Evolutionary conservation across 352 stramenopile genomes (phyloP).

Genomic region (Phytophthora pistaciae): DNA sequence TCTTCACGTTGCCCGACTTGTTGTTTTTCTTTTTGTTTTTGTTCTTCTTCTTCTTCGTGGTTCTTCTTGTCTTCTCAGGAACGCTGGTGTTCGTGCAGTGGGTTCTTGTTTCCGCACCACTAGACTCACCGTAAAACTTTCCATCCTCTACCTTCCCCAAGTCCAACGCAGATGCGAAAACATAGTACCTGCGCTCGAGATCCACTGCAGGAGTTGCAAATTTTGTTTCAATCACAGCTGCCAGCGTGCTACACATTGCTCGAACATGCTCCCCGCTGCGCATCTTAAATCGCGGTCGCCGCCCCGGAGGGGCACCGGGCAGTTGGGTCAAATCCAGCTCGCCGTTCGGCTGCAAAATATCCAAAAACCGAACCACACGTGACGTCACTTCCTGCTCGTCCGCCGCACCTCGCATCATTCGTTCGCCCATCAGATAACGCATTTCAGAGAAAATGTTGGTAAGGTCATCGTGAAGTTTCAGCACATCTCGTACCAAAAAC

Average conservation of each 20-base stretch:
- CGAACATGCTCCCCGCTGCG: neutral
- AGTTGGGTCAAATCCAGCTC: neutral
- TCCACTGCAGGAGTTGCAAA: conserved; percentile 15
- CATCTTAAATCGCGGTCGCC: neutral
- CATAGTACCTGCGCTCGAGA: conserved; percentile 18
- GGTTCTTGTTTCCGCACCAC: neutral
- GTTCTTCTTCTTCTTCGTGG: neutral
- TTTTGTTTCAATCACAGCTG: conserved; percentile 20
- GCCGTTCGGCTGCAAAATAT: neutral
- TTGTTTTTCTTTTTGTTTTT: neutral
- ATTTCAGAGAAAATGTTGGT: conserved; percentile 36
- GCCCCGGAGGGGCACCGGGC: neutral
- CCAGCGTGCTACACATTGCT: conserved; percentile 3
- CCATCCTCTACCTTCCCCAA: conserved; percentile 21
- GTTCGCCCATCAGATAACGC: conserved; percentile 15
- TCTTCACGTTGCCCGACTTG: neutral
- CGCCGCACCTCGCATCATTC: neutral
- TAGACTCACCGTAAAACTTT: neutral
- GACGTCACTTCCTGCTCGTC: neutral
- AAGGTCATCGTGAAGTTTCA: conserved; percentile 43
- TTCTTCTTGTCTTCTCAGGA: neutral
- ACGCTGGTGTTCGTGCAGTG: neutral
- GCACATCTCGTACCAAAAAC: conserved; percentile 42
- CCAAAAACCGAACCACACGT: neutral
- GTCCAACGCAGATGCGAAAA: conserved; percentile 12